Base-by-base conservation (phyloP, 2,329 filamentous ascomycete species). In the Colletotrichum tropicicola region DNA sequence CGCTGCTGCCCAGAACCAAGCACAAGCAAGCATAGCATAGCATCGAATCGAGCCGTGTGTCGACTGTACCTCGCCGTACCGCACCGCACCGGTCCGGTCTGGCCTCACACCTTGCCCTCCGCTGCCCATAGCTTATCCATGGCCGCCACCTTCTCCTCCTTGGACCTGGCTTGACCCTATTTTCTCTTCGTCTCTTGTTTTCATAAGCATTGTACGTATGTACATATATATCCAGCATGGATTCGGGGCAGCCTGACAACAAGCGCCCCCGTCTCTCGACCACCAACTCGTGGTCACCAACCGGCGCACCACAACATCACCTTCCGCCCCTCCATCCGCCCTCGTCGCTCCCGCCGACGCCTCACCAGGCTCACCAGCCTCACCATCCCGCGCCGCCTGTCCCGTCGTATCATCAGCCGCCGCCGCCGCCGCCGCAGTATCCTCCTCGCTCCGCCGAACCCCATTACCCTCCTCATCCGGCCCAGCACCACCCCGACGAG, bases 251-350 rank as follows among this genome's bases (percentile, higher is more conserved):
- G 78, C 85, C 85, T 73, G 85, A 88, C 73, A 79, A 77, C 73
- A 89, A 89, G 81, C 85, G 87, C 74, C 84, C 83, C 75, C 86
- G 87, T 79, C 80, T 88, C 70, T 78, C 76, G 70, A 77, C 27
- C 12, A 54, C 77, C 72, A 75, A 73, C 76, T 75, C 81, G 74
- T 83, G 83, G 82, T 79, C 83, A 74, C 57, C 61, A 41, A 54
- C 61, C 13, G 61, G 61, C 80, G 76, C 67, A 80, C 81, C 74
- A 78, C 79, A 75, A 77, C 78, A 70, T 80, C 79, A 77, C 77
- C 80, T 78, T 74, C 77, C 69, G 77, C 81, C 72, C 81, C 83
- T 69, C 77, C 85, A 66, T 82, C 82, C 72, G 79, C 79, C 74
- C 80, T 79, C 76, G 78, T 71, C 74, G 57, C 73, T 72, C 70